phyloP scores from a whole-genome alignment of 2,329 filamentous ascomycete genomes.

The Setomelanomma holmii region DNA sequence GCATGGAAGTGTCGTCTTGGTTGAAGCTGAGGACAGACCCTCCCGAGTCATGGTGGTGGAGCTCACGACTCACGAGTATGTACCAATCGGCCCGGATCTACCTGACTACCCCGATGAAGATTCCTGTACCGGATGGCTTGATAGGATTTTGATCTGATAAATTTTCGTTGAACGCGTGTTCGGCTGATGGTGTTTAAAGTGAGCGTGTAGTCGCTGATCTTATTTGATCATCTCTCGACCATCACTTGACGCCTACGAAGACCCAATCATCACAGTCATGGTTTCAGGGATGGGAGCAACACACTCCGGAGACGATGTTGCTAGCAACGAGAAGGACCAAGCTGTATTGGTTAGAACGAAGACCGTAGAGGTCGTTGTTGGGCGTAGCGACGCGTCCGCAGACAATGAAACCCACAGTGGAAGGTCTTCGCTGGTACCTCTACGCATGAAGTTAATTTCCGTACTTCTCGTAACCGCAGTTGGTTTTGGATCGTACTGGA shows the following conservation, averaged over 20 bases:
- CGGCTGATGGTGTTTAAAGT: not conserved
- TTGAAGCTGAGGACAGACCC: too few relatives aligned
- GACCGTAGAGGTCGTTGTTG: constrained; percentile 3
- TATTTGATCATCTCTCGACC: not conserved
- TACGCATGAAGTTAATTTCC: constrained; percentile 48
- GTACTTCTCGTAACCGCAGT: constrained; percentile 62
- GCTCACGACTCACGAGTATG: not conserved
- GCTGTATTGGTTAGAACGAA: not conserved
- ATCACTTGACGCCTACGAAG: too few relatives aligned
- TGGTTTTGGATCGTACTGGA: constrained; percentile 68
- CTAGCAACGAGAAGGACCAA: not conserved
- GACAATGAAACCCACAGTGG: not conserved
- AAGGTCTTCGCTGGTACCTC: constrained; percentile 14
- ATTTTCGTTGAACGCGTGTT: not conserved
- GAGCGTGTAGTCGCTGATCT: not conserved
- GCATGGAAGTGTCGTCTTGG: too few relatives aligned
- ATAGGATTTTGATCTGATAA: not conserved
- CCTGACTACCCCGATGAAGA: not conserved
- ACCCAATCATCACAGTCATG: not conserved
- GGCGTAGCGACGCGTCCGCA: constrained; percentile 13
- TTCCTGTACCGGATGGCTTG: not conserved
- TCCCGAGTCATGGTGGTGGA: too few relatives aligned
- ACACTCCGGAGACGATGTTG: not conserved
- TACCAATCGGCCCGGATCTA: not conserved
- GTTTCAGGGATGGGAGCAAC: not conserved